Evolutionary conservation across 495 filamentous ascomycete genomes (phyloP).

Genomic region (Trichoderma erinaceum): DNA sequence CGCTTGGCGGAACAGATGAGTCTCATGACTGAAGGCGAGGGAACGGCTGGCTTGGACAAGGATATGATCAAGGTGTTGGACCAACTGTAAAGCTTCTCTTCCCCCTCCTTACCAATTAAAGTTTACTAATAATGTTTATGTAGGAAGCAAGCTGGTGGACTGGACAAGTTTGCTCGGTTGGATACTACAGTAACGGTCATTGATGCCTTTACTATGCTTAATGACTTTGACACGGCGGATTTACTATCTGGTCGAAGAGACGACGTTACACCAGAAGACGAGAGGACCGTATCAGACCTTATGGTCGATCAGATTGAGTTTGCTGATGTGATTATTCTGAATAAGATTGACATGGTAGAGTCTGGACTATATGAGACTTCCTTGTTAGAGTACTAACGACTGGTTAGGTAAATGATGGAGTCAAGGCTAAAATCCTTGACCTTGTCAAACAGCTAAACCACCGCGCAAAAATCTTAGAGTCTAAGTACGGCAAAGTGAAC

Average conservation of each 20-base stretch:
- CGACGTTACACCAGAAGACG: constrained; percentile 45
- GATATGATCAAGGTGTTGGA: constrained; percentile 2
- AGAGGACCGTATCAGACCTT: constrained; percentile 54
- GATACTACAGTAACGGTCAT: constrained; percentile 55
- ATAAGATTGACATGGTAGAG: constrained; percentile 41
- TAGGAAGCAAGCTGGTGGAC: constrained; percentile 14
- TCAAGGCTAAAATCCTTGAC: constrained; percentile 36
- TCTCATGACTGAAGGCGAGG: constrained; percentile 4
- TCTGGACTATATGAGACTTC: too few relatives aligned
- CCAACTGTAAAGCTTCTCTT: constrained; percentile 3
- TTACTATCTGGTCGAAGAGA: constrained; percentile 44
- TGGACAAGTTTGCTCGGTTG: constrained; percentile 33
- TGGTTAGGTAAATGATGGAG: constrained; percentile 24
- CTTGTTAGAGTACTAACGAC: constrained; percentile 20
- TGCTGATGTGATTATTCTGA: constrained; percentile 53
- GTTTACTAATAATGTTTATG: not conserved
- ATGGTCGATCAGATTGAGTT: constrained; percentile 61
- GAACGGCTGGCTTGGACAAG: constrained; percentile 11
- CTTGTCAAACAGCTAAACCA: constrained; percentile 46
- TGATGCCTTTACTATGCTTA: constrained; percentile 53
- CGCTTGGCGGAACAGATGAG: constrained; percentile 16
- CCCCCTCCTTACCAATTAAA: too few relatives aligned
- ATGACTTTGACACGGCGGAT: constrained; percentile 52
- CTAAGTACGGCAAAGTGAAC: constrained; percentile 40
- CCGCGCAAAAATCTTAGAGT: constrained; percentile 43